Evolutionary conservation across 257 asterid genomes (phyloP), one percentile per base, ranked within the genome.

Genomic region (Fraxinus excelsior): DNA sequence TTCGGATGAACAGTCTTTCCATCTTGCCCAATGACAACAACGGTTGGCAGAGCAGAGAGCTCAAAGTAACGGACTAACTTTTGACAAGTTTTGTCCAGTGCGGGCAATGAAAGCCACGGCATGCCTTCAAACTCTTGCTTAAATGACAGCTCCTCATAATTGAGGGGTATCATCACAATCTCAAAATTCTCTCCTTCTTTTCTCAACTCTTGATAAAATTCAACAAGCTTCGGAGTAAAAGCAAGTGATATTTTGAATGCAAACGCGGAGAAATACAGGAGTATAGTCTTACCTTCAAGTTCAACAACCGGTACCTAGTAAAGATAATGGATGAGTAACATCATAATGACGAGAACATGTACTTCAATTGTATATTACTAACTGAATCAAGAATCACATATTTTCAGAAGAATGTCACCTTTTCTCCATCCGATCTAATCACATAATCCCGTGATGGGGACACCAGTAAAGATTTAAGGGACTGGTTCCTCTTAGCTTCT

Each of bases 131-230:
- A 87, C 65, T 74, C 89, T 82, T 85, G 64, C 44, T 69, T 78
- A 74, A 87, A 94, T 0, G 87, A 73, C 9, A 79, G 74, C 28
- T 89, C 98, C 32, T 90, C 91, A 1, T 87, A 87, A 3, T 91
- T 96, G 11, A 95, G 90, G 65, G 99, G 98, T 67, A 95, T 74
- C 93, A 86, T 88, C 83, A 93, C 94, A 75, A 93, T 77, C 91
- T 95, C 99, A 75, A 95, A 90, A 40, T 85, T 80, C 34, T 71
- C 86, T 4, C 87, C 90, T 80, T 66, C 74, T 34, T 87, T 82
- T 82, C 81, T 93, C 88, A 95, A 81, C 67, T 84, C 79, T 46
- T 76, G 74, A 71, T 95, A 89, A n/a, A 80, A 75, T 72, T 90
- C 86, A 3, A 81, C n/a, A 40, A 95, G 93, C 80, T 82, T 88